Base-by-base conservation (phyloP, 169 alveolate genomes). In the Perkinsus olseni region DNA sequence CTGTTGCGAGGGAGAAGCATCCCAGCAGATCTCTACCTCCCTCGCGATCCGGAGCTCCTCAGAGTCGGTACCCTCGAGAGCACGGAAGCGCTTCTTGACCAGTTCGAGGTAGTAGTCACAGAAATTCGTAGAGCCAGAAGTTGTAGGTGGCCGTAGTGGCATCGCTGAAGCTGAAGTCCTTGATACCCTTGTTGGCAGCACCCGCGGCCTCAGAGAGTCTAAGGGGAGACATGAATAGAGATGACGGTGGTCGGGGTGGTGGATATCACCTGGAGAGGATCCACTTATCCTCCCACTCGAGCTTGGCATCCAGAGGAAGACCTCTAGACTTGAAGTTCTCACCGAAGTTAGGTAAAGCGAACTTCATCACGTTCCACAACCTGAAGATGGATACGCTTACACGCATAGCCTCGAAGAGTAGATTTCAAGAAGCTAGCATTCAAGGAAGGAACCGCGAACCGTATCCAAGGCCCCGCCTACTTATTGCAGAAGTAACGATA, bases 401-500 rank as follows among this genome's bases (percentile, higher is more conserved):
- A n/a, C n/a, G n/a, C n/a, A n/a, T n/a, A n/a, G n/a, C n/a, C n/a
- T n/a, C n/a, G n/a, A n/a, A n/a, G n/a, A n/a, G n/a, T n/a, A n/a
- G n/a, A n/a, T n/a, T n/a, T n/a, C n/a, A n/a, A n/a, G n/a, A n/a
- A n/a, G n/a, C n/a, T n/a, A n/a, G n/a, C n/a, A n/a, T n/a, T n/a
- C n/a, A n/a, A n/a, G n/a, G n/a, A n/a, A n/a, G n/a, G n/a, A n/a
- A n/a, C n/a, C n/a, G n/a, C n/a, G n/a, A n/a, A 40, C 17, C 8
- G 31, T 62, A 28, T 3, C 34, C 82, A 21, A 62, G 28, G 4
- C 1, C 0, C 37, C 82, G 6, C 24, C 31, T 24, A 62, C 95
- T 99, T 99, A 96, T 99, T 99, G 95, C 99, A 99, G 96, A 99
- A 99, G 92, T 98, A 98, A 94, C 99, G 96, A 93, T 98, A 99